These are phyloP conservation scores for Skeletonema tropicum DNA, from an alignment of 108 stramenopile species.

Conservation along the genomic window DNA sequence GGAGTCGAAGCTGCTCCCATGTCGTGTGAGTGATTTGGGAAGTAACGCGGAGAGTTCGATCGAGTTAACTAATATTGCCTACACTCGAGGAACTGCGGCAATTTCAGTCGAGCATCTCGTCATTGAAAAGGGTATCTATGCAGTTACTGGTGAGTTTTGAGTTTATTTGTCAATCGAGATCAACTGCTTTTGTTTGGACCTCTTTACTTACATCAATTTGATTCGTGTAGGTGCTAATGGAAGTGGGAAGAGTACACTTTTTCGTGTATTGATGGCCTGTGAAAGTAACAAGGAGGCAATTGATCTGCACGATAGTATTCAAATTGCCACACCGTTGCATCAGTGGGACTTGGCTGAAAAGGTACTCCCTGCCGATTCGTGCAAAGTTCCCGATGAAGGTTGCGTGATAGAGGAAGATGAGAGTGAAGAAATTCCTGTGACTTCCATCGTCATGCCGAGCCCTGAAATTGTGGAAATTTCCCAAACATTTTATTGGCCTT, in stretches of 20 bases:
- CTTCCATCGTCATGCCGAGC: constrained; percentile 82
- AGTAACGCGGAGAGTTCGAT: constrained; percentile 26
- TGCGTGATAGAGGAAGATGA: constrained; percentile 54
- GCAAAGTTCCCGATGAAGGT: constrained; percentile 44
- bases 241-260: constrained; percentile 74
- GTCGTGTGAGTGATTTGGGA: constrained; percentile 46
- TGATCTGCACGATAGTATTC: constrained; percentile 77
- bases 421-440: constrained; percentile 47
- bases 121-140: constrained; percentile 80
- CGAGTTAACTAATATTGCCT: constrained; percentile 64
- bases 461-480: constrained; percentile 85
- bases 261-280: constrained; percentile 84
- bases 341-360: constrained; percentile 53
- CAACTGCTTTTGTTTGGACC: constrained; percentile 6
- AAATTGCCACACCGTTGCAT: constrained; percentile 62
- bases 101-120: constrained; percentile 74
- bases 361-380: constrained; percentile 51
- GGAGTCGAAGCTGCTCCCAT: constrained; percentile 58
- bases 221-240: constrained; percentile 36
- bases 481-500: constrained; percentile 88
- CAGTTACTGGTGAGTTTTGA: constrained; percentile 67
- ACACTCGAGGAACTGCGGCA: constrained; percentile 77
- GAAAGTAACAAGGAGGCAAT: constrained; percentile 71
- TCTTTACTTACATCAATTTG: constrained; percentile 3
- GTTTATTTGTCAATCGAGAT: constrained; percentile 35